Evolutionary conservation across 1,139 yeast genomes (phyloP).

Genomic region (Pichia sp.): DNA sequence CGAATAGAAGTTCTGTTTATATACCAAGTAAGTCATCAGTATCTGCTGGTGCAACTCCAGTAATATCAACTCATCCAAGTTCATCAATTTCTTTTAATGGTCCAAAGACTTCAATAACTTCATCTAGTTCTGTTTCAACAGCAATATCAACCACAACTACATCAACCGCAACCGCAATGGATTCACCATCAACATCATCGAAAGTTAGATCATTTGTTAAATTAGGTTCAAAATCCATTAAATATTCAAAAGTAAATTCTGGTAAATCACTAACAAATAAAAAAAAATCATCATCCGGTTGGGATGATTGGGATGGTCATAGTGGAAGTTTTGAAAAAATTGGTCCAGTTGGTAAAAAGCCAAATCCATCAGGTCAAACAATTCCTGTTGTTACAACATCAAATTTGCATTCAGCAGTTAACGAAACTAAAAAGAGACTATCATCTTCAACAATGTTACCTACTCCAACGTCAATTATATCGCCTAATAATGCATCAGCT

Average conservation of each 20-base stretch:
- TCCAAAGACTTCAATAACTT: background rate
- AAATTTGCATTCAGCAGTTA: constrained; percentile 20
- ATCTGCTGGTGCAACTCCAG: background rate
- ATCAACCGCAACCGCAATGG: background rate
- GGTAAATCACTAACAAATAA: constrained; percentile 2
- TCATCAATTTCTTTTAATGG: no score
- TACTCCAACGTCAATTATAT: no score
- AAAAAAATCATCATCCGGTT: constrained; percentile 4
- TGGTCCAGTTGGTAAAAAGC: constrained; percentile 29
- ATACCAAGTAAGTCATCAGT: background rate
- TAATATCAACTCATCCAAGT: no score
- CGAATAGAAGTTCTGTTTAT: background rate
- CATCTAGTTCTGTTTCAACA: background rate
- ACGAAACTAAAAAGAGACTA: constrained; percentile 3
- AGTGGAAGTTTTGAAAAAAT: constrained; percentile 27
- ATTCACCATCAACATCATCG: background rate
- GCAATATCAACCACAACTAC: background rate
- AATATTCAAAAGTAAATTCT: constrained; percentile 3
- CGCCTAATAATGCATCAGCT: no score
- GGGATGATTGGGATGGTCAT: constrained; percentile 16
- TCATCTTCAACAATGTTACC: background rate
- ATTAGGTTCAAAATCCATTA: constrained; percentile 12
- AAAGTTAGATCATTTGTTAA: constrained; percentile 12
- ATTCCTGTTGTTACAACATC: constrained; percentile 29
- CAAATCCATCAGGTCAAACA: constrained; percentile 28